phyloP scores from a whole-genome alignment of 2,329 filamentous ascomycete species.

The Drechslerella stenobrocha region DNA sequence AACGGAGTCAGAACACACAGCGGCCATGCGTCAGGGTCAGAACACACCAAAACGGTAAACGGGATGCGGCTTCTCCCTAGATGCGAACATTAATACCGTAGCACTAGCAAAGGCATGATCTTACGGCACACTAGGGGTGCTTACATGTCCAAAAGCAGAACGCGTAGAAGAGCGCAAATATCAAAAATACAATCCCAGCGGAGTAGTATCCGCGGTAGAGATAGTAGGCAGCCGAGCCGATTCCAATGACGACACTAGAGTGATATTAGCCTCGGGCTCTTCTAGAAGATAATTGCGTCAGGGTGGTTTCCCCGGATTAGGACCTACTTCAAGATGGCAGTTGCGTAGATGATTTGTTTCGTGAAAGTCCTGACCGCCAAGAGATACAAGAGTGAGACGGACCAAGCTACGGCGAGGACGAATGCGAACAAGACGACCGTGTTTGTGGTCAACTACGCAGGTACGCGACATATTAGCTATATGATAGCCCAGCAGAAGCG shows the following conservation, averaged over 20 bases:
- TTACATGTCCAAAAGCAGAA: constrained; percentile 81
- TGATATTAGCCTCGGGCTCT: constrained; percentile 7
- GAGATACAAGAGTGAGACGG: constrained; percentile 77
- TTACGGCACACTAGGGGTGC: background rate
- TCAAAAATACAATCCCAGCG: constrained; percentile 81
- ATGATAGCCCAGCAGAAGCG: background rate
- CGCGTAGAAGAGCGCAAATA: constrained; percentile 78
- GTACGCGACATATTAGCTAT: background rate
- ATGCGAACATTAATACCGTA: background rate
- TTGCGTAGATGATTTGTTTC: constrained; percentile 90
- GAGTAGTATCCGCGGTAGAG: constrained; percentile 68
- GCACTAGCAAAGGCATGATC: background rate
- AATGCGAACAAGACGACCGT: constrained; percentile 84
- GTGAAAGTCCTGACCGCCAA: constrained; percentile 74
- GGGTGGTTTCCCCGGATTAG: background rate
- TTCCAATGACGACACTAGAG: constrained; percentile 68
- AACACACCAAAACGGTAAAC: constrained; percentile 70
- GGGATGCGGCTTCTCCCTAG: constrained; percentile 77
- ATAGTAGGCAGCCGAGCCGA: constrained; percentile 78
- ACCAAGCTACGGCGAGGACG: constrained; percentile 71
- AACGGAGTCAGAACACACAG: constrained; percentile 12
- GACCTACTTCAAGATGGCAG: constrained; percentile 73
- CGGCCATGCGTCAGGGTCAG: background rate
- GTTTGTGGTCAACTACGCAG: constrained; percentile 64
- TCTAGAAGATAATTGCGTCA: background rate